Base-by-base conservation (phyloP, 768 basidiomycete genomes). In the Lepiota subincarnata region DNA sequence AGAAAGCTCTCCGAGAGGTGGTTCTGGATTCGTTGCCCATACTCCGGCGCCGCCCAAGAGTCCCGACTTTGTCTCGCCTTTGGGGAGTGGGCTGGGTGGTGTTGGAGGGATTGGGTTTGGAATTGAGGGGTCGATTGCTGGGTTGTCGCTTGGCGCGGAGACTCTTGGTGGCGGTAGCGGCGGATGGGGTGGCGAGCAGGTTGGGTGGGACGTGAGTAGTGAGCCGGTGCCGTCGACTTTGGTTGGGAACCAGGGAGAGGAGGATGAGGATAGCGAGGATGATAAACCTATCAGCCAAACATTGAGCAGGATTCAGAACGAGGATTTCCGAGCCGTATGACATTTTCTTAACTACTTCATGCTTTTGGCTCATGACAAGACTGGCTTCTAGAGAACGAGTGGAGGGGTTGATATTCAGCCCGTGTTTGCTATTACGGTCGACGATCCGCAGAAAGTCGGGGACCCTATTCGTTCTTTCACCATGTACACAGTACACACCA, bases 361-460 rank as follows among this genome's bases (percentile, higher is more conserved):
- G 3, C 24, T 24, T 24, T 24, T 24, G 24, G 24, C 24, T 24
- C 24, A 24, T 24, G 24, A 24, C 24, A 5, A 24, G 24, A 24
- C 2, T 24, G 24, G 24, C 24, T 5, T 5, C 2, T 24, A 24
- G 24, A 24, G 53, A 19, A 47, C 57, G 38, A 45, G 62, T 4
- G 53, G 52, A 26, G 68, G 68, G 51, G 65, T 69, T 45, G 71
- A 82, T 47, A 78, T 86, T 35, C 81, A 78, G 52, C 88, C 90
- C 18, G 73, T 88, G 20, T 98, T 97, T 66, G 67, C 80, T 6
- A 92, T 99, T 58, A 82, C 88, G 0, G 93, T 99, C n/a, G 90
- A 92, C 49, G 97, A 99, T 68, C 97, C 97, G 4, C 94, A 98
- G 60, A 92, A 89, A 61, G 89, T 98, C 40, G 97, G 97, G n/a